phyloP scores from a whole-genome alignment of 1,284 basidiomycete species.

The Coniophora puteana region DNA sequence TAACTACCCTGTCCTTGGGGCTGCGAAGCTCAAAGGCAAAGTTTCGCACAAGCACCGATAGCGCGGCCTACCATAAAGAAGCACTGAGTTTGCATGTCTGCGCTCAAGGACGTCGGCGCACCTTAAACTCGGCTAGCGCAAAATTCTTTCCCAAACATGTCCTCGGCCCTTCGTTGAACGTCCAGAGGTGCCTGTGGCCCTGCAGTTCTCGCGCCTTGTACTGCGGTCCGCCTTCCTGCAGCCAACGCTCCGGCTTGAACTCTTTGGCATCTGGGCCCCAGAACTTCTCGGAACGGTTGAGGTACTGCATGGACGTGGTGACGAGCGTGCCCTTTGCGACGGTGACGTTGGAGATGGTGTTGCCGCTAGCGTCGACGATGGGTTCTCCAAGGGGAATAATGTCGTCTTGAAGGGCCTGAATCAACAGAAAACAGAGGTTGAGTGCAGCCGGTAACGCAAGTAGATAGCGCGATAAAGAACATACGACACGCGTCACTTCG shows the following conservation, averaged over 20 bases:
- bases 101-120: slow-evolving; percentile 3
- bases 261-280: slow-evolving; percentile 41
- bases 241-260: slow-evolving; percentile 43
- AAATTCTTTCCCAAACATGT: slow-evolving; percentile 14
- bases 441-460: too few species aligned
- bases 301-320: slow-evolving; percentile 26
- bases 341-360: slow-evolving; percentile 31
- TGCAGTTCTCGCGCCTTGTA: neutral
- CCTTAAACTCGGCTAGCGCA: slow-evolving; percentile 15
- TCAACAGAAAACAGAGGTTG: slow-evolving; percentile 21
- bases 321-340: slow-evolving; percentile 41
- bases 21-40: slow-evolving; percentile 5
- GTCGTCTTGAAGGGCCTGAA: slow-evolving; percentile 43
- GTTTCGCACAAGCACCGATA: slow-evolving; percentile 3
- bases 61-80: neutral
- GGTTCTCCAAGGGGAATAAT: slow-evolving; percentile 44
- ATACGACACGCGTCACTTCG: slow-evolving; percentile 38
- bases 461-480: slow-evolving; percentile 10
- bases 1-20: slow-evolving; percentile 4
- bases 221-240: slow-evolving; percentile 6
- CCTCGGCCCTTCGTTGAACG: slow-evolving; percentile 10
- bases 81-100: neutral
- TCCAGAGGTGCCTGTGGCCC: slow-evolving; percentile 3
- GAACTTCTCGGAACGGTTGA: slow-evolving; percentile 37
- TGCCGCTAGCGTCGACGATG: slow-evolving; percentile 26